Conservation (phyloP, 306 rosid species). For the Elaeagnus macrophylla region DNA sequence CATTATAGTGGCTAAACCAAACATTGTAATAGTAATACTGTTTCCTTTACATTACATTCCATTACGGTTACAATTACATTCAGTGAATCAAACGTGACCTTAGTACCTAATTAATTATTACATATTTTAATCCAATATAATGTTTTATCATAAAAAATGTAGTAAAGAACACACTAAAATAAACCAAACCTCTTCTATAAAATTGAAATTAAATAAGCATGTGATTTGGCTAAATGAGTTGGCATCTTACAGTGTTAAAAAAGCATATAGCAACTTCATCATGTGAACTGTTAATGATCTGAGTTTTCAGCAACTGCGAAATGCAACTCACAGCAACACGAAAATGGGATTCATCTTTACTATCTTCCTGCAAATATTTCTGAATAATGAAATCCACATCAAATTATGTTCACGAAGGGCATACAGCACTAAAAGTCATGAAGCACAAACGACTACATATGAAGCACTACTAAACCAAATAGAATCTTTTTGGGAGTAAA, state of each 20-base stretch:
- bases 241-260: conserved; percentile 61
- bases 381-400: neutral
- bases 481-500: too few species aligned
- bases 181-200: neutral
- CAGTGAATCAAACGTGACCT: too few species aligned
- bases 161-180: neutral
- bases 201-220: neutral
- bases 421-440: neutral
- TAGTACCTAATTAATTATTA: too few species aligned
- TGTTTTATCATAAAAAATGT: too few species aligned
- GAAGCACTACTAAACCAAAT: neutral
- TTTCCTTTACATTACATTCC: too few species aligned
- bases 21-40: too few species aligned
- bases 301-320: conserved; percentile 51
- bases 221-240: neutral
- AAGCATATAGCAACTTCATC: conserved; percentile 92
- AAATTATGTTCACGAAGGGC: neutral
- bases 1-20: too few species aligned
- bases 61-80: too few species aligned
- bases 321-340: conserved; percentile 62
- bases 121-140: too few species aligned
- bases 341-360: conserved; percentile 50
- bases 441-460: neutral
- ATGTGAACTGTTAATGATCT: conserved; percentile 59
- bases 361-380: conserved; percentile 31